Percentiles rank a stretch among this genome's conserved stretches.
These are phyloP conservation scores for Carpinus viminea DNA, from an alignment of 306 rosid species.

Conservation along the genomic window DNA sequence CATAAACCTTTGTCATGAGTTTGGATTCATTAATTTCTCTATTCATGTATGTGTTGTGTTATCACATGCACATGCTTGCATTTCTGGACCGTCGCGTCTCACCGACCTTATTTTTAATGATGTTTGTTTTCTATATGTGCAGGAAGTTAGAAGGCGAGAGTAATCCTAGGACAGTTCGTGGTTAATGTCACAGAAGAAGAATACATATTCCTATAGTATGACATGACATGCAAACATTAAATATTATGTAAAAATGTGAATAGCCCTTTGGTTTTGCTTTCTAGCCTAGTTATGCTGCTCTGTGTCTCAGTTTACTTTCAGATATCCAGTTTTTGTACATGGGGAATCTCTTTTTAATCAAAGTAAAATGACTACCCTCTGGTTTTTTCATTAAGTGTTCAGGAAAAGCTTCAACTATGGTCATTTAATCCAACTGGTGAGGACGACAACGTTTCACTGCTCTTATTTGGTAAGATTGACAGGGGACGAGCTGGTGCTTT, in stretches of 20 bases:
- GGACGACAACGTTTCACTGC: too few relatives aligned
- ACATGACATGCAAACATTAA: not conserved
- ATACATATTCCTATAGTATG: not conserved
- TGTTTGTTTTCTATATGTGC: not conserved
- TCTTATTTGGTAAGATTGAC: too few relatives aligned
- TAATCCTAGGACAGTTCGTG: not conserved
- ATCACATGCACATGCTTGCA: not conserved
- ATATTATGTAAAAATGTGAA: not conserved
- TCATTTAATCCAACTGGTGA: not conserved
- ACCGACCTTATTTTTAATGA: not conserved
- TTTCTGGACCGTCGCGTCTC: not conserved
- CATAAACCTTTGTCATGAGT: too few relatives aligned
- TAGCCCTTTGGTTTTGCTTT: not conserved
- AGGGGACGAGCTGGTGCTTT: too few relatives aligned
- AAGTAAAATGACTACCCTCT: not conserved
- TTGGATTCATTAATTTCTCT: too few relatives aligned
- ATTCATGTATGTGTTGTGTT: too few relatives aligned
- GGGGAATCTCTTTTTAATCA: not conserved
- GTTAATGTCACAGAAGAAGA: not conserved
- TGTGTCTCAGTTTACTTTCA: not conserved
- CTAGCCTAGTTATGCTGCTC: not conserved
- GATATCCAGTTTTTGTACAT: not conserved
- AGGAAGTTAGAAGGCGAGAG: not conserved
- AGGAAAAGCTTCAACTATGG: too few relatives aligned
- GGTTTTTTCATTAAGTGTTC: not conserved